These are phyloP conservation scores for Tylopilus rubrobrunneus DNA, from an alignment of 768 basidiomycete species.

Conservation along the genomic window DNA sequence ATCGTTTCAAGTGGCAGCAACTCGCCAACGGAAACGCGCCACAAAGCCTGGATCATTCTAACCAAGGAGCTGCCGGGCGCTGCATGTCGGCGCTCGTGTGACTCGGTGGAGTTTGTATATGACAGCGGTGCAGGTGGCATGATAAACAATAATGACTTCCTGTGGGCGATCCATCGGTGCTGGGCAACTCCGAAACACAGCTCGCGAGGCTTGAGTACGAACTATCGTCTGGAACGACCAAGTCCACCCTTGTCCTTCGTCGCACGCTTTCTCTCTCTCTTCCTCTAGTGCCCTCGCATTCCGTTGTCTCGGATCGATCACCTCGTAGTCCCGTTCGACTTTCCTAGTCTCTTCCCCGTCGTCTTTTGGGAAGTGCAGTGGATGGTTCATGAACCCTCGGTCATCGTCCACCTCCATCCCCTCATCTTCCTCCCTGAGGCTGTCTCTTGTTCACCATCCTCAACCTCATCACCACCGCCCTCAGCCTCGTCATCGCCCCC, in stretches of 20 bases:
- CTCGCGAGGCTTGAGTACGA: no score
- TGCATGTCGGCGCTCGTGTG: background rate
- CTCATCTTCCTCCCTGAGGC: constrained; percentile 36
- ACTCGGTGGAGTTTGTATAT: background rate
- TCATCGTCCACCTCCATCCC: constrained; percentile 80
- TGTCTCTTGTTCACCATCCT: constrained; percentile 7
- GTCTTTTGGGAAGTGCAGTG: constrained; percentile 74
- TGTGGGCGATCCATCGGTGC: background rate
- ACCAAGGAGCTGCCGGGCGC: background rate
- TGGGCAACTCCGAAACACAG: no score
- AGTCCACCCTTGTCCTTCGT: constrained; percentile 21
- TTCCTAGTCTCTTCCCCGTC: constrained; percentile 71
- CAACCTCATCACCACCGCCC: constrained; percentile 13
- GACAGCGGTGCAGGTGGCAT: background rate
- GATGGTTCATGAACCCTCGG: constrained; percentile 67
- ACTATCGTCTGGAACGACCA: constrained; percentile 22
- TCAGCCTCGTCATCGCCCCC: constrained; percentile 10
- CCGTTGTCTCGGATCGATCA: constrained; percentile 78
- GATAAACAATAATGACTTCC: background rate
- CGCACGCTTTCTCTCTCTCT: constrained; percentile 59
- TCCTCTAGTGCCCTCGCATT: constrained; percentile 75
- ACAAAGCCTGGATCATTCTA: background rate
- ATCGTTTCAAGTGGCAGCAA: background rate
- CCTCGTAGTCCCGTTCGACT: constrained; percentile 84
- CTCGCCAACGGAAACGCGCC: background rate